Conservation (phyloP, 352 stramenopile species). For the Phytophthora melonis region DNA sequence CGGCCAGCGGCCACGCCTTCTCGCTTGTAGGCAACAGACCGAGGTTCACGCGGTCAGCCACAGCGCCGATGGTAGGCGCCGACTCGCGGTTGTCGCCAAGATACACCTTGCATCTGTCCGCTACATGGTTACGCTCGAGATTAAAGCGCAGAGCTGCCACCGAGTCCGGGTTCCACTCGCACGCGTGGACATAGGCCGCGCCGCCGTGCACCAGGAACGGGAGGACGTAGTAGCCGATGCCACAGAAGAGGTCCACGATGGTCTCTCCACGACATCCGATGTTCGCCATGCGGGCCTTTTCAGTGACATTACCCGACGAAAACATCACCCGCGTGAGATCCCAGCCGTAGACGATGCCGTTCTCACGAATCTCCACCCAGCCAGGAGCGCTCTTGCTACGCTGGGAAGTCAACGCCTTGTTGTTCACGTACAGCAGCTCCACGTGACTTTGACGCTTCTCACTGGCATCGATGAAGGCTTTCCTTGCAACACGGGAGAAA, state of each 20-base stretch:
- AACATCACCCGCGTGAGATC: slow-evolving; percentile 98
- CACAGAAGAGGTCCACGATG: slow-evolving; percentile 97
- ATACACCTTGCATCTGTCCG: slow-evolving; percentile 79
- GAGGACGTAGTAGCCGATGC: slow-evolving; percentile 98
- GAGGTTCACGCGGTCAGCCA: slow-evolving; percentile 95
- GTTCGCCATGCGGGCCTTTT: slow-evolving; percentile 95
- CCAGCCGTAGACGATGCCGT: slow-evolving; percentile 95
- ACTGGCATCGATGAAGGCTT: slow-evolving; percentile 78
- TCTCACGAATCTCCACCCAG: slow-evolving; percentile 93
- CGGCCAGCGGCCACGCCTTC: slow-evolving; percentile 93
- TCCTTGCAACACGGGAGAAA: slow-evolving; percentile 82
- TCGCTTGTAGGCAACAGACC: slow-evolving; percentile 95
- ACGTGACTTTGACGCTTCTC: slow-evolving; percentile 88
- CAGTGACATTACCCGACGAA: slow-evolving; percentile 96
- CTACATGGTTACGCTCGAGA: slow-evolving; percentile 92
- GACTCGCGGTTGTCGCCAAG: slow-evolving; percentile 91
- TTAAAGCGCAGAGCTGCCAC: slow-evolving; percentile 93
- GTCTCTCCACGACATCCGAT: slow-evolving; percentile 88
- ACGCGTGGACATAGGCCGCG: slow-evolving; percentile 92
- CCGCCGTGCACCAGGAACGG: slow-evolving; percentile 94
- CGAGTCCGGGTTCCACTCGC: slow-evolving; percentile 97
- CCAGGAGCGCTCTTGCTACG: slow-evolving; percentile 49
- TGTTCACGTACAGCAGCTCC: slow-evolving; percentile 73
- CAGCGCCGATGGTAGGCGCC: slow-evolving; percentile 68
- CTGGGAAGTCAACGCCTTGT: slow-evolving; percentile 42